phyloP scores from a whole-genome alignment of 1,284 basidiomycete species.

The Ganoderma resinaceum region DNA sequence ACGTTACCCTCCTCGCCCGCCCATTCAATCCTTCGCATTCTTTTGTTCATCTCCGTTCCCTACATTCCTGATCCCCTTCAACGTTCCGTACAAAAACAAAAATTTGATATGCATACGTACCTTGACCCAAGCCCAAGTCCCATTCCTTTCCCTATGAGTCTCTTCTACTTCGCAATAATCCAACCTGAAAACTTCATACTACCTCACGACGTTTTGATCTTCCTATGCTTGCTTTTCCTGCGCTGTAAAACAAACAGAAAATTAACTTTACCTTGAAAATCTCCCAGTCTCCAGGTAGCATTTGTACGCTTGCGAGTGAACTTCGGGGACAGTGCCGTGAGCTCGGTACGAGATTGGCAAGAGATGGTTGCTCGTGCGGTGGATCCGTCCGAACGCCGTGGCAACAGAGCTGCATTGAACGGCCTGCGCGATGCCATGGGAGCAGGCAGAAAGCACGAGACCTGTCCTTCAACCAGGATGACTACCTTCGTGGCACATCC shows the following conservation, averaged over 20 bases:
- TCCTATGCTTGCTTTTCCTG: not conserved
- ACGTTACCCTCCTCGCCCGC: no score
- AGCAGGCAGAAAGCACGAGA: not conserved
- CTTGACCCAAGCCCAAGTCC: not conserved
- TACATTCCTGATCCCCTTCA: not conserved
- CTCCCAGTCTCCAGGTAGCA: no score
- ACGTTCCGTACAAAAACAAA: not conserved
- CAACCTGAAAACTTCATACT: not conserved
- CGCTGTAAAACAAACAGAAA: not conserved
- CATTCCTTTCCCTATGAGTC: not conserved
- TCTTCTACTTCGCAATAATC: not conserved
- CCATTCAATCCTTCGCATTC: not conserved
- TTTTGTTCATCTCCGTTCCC: not conserved
- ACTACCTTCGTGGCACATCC: not conserved
- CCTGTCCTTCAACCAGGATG: not conserved
- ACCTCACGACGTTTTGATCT: not conserved
- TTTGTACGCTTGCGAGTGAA: not conserved
- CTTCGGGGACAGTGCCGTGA: not conserved
- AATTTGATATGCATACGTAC: not conserved
- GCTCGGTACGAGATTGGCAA: not conserved
- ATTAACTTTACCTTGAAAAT: not conserved
- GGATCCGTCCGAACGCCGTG: not conserved
- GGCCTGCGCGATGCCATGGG: not conserved
- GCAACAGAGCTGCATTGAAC: not conserved
- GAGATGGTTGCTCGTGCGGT: not conserved